A percentile compares a stretch with the other conserved stretches of the same genome.
Conservation (phyloP, 768 basidiomycete species). For the Sporobolomyces phaffii region DNA sequence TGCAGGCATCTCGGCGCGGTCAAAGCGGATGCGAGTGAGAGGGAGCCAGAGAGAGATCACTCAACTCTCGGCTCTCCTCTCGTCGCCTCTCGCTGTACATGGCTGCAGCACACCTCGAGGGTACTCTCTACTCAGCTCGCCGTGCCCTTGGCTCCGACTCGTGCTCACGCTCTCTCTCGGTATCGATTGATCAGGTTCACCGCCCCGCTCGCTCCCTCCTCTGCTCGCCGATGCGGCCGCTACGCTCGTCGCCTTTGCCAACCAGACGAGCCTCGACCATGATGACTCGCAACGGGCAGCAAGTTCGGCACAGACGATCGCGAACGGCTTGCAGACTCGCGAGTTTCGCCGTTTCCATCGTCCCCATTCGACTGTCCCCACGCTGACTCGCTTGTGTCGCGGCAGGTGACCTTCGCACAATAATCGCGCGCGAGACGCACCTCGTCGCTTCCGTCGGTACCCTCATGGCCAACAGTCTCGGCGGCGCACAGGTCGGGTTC, state of each 20-base stretch:
- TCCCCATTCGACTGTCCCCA: neutral
- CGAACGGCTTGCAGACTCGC: slow-evolving; percentile 22
- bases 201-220: neutral
- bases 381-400: neutral
- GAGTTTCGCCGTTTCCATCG: neutral
- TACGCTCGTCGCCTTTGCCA: neutral
- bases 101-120: too few species aligned
- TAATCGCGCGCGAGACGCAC: neutral
- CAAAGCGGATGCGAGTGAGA: too few species aligned
- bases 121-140: too few species aligned
- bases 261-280: too few species aligned
- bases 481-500: neutral
- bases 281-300: too few species aligned
- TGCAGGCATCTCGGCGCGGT: too few species aligned
- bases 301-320: slow-evolving; percentile 2
- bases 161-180: too few species aligned
- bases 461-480: neutral
- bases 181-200: neutral
- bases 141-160: too few species aligned
- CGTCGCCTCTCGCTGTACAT: too few species aligned
- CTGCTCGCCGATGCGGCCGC: neutral
- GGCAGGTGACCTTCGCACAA: slow-evolving; percentile 13
- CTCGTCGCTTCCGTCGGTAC: neutral
- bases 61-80: too few species aligned
- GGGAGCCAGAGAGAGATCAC: too few species aligned